These are phyloP conservation scores for Epichloe sibirici DNA, from an alignment of 2,329 filamentous ascomycete genomes.

Conservation along the genomic window DNA sequence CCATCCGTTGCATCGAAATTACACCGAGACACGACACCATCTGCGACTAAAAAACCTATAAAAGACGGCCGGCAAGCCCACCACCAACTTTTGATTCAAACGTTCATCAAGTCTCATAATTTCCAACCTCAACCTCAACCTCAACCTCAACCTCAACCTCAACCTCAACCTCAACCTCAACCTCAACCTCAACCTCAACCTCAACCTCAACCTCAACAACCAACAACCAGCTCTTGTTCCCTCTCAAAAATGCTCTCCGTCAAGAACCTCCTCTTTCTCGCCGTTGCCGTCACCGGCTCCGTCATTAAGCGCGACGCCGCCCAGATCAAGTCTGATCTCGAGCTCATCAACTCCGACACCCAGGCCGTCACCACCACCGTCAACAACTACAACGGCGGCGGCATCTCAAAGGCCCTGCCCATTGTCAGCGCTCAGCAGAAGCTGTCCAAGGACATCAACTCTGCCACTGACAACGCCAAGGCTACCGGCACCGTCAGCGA, in stretches of 20 bases:
- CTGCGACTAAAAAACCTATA: not conserved
- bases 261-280: slow-evolving; percentile 6
- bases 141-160: too few species aligned
- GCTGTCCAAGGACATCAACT: not conserved
- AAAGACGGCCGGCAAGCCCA: not conserved
- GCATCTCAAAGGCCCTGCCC: not conserved
- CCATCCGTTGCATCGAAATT: not conserved
- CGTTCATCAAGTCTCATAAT: not conserved
- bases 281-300: slow-evolving; percentile 2
- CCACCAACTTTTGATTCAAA: not conserved
- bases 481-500: not conserved
- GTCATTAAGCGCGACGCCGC: slow-evolving; percentile 3
- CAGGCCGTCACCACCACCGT: not conserved
- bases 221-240: not conserved
- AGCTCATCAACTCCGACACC: not conserved
- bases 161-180: too few species aligned
- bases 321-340: not conserved
- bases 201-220: not conserved
- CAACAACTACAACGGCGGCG: slow-evolving; percentile 1
- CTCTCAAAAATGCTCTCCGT: slow-evolving; percentile 1
- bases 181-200: too few species aligned
- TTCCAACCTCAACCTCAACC: not conserved
- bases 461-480: not conserved
- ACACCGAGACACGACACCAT: not conserved
- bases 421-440: not conserved